Evolutionary conservation across 2,329 filamentous ascomycete species (phyloP).

Genomic region (Juglanconis juglandina): DNA sequence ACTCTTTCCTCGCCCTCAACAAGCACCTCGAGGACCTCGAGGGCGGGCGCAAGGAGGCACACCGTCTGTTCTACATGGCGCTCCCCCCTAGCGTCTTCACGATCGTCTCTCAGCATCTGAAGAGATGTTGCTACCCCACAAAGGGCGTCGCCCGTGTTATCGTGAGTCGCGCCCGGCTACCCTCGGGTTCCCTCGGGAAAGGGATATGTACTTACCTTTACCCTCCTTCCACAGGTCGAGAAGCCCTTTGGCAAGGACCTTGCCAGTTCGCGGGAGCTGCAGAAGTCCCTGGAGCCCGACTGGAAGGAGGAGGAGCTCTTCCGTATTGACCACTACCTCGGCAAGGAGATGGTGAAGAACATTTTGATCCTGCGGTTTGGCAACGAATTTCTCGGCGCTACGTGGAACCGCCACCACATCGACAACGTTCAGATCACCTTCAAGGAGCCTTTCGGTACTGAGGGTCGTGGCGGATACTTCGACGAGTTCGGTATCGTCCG

Average conservation of each 20-base stretch:
- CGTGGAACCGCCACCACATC: conserved; percentile 99
- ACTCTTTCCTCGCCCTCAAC: conserved; percentile 82
- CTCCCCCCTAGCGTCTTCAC: conserved; percentile 97
- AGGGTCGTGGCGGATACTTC: conserved; percentile 96
- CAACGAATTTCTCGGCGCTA: conserved; percentile 97
- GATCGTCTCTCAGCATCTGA: conserved; percentile 93
- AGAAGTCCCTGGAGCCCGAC: conserved; percentile 91
- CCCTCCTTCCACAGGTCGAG: conserved; percentile 67
- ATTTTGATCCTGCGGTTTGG: conserved; percentile 96
- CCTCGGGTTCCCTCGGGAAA: not conserved
- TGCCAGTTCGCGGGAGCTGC: conserved; percentile 86
- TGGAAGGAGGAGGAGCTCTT: conserved; percentile 99
- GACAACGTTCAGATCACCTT: conserved; percentile 99
- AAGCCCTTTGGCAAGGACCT: conserved; percentile 99
- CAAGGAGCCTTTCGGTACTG: conserved; percentile 98
- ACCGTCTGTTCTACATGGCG: conserved; percentile 99
- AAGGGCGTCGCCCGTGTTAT: conserved; percentile 91
- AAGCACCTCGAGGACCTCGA: conserved; percentile 84
- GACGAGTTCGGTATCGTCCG: conserved; percentile 99
- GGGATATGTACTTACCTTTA: not conserved
- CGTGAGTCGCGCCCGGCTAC: conserved; percentile 49
- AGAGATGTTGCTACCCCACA: conserved; percentile 92
- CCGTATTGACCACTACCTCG: conserved; percentile 98
- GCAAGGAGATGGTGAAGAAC: conserved; percentile 99
- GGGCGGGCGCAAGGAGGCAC: conserved; percentile 73